Evolutionary conservation across 495 filamentous ascomycete species (phyloP), one percentile per base, ranked within the genome.

Genomic region (Geoglossum glabrum): DNA sequence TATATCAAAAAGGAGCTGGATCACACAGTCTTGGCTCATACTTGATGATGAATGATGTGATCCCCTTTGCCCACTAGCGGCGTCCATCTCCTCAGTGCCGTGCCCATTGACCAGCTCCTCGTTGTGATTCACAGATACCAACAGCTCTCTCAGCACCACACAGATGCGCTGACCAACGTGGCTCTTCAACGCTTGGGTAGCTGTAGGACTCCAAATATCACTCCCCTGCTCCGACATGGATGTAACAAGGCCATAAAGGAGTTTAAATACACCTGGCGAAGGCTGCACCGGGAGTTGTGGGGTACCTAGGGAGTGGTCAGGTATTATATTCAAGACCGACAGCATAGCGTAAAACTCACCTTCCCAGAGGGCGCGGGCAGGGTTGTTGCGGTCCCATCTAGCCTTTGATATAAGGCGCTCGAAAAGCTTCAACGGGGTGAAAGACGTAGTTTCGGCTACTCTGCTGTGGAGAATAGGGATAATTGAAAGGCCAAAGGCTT

Each of bases 151-250:
- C 17, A 58, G 46, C 9, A 34, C 21, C 21, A 57, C 31, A 10
- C 46, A 68, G 38, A 85, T 61, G 54, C 73, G 71, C 43, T 65
- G 66, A 17, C 73, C 63, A 13, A 86, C 63, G 33, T 67, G 57
- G 9, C 60, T 58, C 69, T 90, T 93, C 47, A 97, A 63, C 1
- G 72, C 71, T 9, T 63, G 61, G 0, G 88, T 77, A 0, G 85
- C 85, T 2, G 74, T 76, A 2, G 80, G 76, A 57, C 82, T 90
- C 92, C 92, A 98, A 9, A 97, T 66, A 63, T 97, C 92, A 33
- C 71, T 69, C 0, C 92, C 92, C 10, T 72, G 71, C 13, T 72
- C 69, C 36, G 75, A 75, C 88, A 98, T 93, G 0, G 74, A 70
- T 38, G 69, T 67, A 9, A 77, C 71, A 26, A 95, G 63, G 33